These are phyloP conservation scores for Fagopyrum tataricum DNA, from an alignment of 148 eudicot genomes.

Conservation along the genomic window DNA sequence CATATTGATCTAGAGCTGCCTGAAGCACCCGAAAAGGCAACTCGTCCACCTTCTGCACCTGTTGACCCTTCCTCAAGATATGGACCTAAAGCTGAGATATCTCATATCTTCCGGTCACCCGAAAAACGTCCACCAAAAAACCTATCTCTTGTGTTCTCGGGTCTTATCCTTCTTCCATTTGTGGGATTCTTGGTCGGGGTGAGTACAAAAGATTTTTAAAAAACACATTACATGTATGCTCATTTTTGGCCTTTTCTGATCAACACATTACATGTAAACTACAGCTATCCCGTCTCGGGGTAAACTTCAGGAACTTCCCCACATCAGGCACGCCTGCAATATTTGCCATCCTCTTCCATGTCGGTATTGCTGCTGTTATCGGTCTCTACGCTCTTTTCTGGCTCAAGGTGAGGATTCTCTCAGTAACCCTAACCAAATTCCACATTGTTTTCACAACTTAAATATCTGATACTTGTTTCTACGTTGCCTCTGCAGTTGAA, in stretches of 20 bases:
- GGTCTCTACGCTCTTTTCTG: constrained; percentile 72
- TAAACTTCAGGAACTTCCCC: constrained; percentile 86
- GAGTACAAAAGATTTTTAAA: constrained; percentile 18
- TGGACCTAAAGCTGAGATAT: constrained; percentile 87
- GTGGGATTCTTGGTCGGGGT: constrained; percentile 88
- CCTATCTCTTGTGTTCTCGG: constrained; percentile 70
- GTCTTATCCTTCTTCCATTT: constrained; percentile 66
- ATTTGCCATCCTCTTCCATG: constrained; percentile 72
- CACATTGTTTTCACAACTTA: background rate
- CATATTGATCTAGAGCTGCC: constrained; percentile 83
- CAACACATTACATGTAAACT: constrained; percentile 7
- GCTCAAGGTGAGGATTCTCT: constrained; percentile 63
- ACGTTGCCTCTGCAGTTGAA: constrained; percentile 52
- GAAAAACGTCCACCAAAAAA: constrained; percentile 78
- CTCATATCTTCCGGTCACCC: constrained; percentile 75
- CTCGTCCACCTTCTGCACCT: constrained; percentile 74
- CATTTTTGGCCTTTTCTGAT: background rate
- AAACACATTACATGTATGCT: background rate
- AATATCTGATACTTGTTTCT: background rate
- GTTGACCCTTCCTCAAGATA: constrained; percentile 69
- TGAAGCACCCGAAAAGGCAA: constrained; percentile 79
- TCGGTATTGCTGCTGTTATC: constrained; percentile 80
- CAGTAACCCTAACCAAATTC: constrained; percentile 2
- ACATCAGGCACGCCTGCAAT: constrained; percentile 53
- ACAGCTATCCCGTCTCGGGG: constrained; percentile 69